Conservation (phyloP, 805 yeast genomes). For the Myxozyma mucilagina region DNA sequence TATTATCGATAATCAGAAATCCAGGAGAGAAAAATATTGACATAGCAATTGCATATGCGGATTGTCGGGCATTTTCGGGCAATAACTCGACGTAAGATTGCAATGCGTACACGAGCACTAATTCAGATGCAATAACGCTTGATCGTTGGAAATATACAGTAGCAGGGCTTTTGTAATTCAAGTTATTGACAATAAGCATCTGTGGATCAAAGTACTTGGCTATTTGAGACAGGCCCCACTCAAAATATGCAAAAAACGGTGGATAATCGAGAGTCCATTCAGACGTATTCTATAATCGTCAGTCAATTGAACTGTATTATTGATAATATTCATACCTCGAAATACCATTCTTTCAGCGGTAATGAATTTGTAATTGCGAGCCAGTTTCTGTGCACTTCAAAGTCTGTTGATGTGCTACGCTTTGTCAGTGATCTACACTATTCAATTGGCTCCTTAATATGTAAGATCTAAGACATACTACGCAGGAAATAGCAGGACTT, state of each 20-base stretch:
- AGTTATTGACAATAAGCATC: constrained; percentile 31
- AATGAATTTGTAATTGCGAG: constrained; percentile 79
- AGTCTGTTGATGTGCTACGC: constrained; percentile 69
- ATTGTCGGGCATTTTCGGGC: constrained; percentile 39
- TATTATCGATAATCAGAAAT: constrained; percentile 84
- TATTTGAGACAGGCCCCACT: constrained; percentile 67
- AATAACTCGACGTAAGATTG: constrained; percentile 42
- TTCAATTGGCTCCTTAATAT: too few species aligned
- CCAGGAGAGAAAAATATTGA: constrained; percentile 89
- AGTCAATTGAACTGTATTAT: background rate
- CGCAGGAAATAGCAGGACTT: constrained; percentile 66
- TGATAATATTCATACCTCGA: constrained; percentile 46
- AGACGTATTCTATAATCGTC: constrained; percentile 47
- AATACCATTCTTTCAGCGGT: constrained; percentile 81
- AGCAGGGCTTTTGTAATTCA: constrained; percentile 26
- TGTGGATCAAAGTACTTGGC: constrained; percentile 31
- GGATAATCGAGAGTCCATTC: constrained; percentile 98
- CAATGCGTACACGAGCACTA: constrained; percentile 65
- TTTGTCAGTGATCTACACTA: too few species aligned
- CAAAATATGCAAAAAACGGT: constrained; percentile 96
- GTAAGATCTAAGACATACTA: constrained; percentile 49
- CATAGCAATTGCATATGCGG: constrained; percentile 74
- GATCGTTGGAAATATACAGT: constrained; percentile 65
- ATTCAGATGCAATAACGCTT: constrained; percentile 78
- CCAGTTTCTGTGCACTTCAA: constrained; percentile 98